phyloP scores from a whole-genome alignment of 139 green algal genomes.

The Closterium sp. region DNA sequence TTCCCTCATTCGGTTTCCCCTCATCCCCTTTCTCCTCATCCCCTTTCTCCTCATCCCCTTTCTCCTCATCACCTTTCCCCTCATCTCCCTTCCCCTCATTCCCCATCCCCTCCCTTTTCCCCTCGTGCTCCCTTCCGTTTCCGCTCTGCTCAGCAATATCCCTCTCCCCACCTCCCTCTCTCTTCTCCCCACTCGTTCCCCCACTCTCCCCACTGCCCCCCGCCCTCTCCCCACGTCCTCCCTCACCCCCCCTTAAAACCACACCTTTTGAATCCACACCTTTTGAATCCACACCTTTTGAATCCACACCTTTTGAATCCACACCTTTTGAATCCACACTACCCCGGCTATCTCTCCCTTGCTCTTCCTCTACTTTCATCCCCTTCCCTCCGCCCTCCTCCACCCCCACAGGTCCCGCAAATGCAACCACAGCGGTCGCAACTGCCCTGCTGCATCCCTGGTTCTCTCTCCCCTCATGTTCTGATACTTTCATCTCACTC shows the following conservation, averaged over 20 bases:
- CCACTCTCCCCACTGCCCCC: neutral
- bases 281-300: too few relatives aligned
- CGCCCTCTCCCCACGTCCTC: too few relatives aligned
- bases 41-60: too few relatives aligned
- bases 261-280: too few relatives aligned
- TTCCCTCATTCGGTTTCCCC: neutral
- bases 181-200: neutral
- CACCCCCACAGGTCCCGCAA: neutral
- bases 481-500: neutral
- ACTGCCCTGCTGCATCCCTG: too few relatives aligned
- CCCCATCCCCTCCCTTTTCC: neutral
- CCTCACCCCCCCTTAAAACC: too few relatives aligned
- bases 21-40: neutral
- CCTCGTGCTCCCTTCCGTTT: neutral
- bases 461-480: neutral
- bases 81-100: neutral
- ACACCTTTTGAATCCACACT: too few relatives aligned
- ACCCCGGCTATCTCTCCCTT: too few relatives aligned
- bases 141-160: neutral
- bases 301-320: too few relatives aligned
- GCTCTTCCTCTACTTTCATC: too few relatives aligned
- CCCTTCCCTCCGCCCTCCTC: too few relatives aligned
- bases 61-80: too few relatives aligned
- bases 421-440: neutral
- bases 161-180: neutral